Evolutionary conservation across 768 basidiomycete species (phyloP).

Genomic region (Kwoniella newhampshirensis): DNA sequence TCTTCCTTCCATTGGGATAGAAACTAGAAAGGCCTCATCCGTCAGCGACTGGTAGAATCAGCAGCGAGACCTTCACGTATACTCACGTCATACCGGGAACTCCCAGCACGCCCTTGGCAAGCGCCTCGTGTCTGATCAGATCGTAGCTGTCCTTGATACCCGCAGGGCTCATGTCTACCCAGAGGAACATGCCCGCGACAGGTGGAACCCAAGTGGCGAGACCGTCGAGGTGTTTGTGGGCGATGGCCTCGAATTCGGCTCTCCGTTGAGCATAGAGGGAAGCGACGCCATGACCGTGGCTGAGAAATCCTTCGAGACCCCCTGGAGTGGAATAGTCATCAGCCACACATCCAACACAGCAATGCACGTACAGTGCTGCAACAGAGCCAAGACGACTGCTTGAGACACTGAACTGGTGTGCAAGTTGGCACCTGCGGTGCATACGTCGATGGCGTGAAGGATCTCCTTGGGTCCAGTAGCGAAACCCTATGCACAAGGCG

Average conservation of each 20-base stretch:
- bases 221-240: conserved; percentile 72
- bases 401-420: conserved; percentile 51
- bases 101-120: conserved; percentile 80
- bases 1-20: conserved; percentile 68
- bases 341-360: not conserved
- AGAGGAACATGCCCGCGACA: conserved; percentile 72
- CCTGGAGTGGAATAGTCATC: conserved; percentile 60
- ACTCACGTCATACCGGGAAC: conserved; percentile 65
- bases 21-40: conserved; percentile 60
- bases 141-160: conserved; percentile 67
- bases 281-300: conserved; percentile 69
- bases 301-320: conserved; percentile 73
- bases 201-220: conserved; percentile 60
- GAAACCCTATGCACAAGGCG: conserved; percentile 61
- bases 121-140: conserved; percentile 71
- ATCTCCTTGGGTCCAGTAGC: conserved; percentile 71
- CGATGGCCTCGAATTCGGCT: conserved; percentile 75
- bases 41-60: not conserved
- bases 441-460: conserved; percentile 66
- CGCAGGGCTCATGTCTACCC: conserved; percentile 56
- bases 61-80: too few relatives aligned
- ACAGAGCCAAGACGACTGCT: conserved; percentile 41
- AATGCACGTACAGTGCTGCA: conserved; percentile 36
- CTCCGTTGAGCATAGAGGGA: conserved; percentile 54
- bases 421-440: conserved; percentile 57